Evolutionary conservation across 73 alveolate genomes (phyloP).

Genomic region (Effrenium voratum): DNA sequence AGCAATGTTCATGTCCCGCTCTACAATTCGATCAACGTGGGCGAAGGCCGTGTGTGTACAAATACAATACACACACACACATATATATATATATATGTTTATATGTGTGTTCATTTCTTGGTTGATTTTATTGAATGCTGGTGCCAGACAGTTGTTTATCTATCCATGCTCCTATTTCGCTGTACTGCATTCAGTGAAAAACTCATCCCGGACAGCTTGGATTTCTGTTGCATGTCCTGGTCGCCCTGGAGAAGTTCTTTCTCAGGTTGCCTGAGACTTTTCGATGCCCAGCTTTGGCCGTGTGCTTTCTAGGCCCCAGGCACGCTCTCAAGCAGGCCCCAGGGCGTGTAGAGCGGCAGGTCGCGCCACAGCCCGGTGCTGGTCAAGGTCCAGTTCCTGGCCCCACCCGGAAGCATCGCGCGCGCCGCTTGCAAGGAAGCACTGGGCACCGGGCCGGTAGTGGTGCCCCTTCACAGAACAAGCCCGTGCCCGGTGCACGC

Average conservation of each 20-base stretch:
- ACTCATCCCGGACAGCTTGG: too few relatives aligned
- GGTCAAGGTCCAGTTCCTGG: constrained; percentile 24
- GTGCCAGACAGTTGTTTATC: too few relatives aligned
- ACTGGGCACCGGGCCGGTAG: constrained; percentile 36
- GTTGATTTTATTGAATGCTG: too few relatives aligned
- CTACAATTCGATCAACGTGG: too few relatives aligned
- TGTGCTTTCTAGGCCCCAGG: not conserved
- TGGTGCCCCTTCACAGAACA: constrained; percentile 76
- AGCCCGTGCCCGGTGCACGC: constrained; percentile 63
- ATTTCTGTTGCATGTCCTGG: too few relatives aligned
- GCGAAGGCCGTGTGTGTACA: too few relatives aligned
- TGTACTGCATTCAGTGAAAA: too few relatives aligned
- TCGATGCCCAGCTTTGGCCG: not conserved
- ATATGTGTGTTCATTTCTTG: too few relatives aligned
- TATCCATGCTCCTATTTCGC: too few relatives aligned
- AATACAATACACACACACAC: too few relatives aligned
- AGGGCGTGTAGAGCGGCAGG: constrained; percentile 66
- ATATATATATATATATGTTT: too few relatives aligned
- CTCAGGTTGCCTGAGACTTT: not conserved
- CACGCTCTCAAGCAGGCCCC: constrained; percentile 70
- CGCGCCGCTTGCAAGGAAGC: not conserved
- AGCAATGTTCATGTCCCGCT: too few relatives aligned
- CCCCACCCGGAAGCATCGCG: not conserved
- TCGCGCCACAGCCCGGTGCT: constrained; percentile 70
- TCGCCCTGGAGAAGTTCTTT: not conserved